These are phyloP conservation scores for Aspergillus quadricinctus DNA, from an alignment of 2,329 filamentous ascomycete species.

Conservation along the genomic window DNA sequence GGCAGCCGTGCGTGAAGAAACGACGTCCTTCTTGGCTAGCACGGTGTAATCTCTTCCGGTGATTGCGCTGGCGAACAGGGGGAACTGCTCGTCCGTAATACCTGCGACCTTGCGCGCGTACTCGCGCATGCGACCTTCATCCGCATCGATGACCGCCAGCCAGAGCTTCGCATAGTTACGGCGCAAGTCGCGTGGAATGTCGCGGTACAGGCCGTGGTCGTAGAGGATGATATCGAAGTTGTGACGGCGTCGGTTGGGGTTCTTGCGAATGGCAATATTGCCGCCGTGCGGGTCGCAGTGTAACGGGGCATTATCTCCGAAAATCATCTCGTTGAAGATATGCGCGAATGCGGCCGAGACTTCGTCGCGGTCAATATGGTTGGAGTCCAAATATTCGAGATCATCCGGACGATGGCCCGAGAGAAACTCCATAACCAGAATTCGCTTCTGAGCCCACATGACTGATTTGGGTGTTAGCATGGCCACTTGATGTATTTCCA, in stretches of 20 bases:
- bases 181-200: constrained; percentile 74
- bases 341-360: constrained; percentile 85
- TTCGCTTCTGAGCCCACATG: constrained; percentile 80
- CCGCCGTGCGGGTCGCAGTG: constrained; percentile 97
- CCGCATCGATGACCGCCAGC: constrained; percentile 89
- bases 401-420: constrained; percentile 85
- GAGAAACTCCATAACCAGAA: constrained; percentile 93
- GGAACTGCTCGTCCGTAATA: constrained; percentile 84
- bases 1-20: constrained; percentile 58
- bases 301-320: constrained; percentile 78
- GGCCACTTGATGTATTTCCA: neutral
- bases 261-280: constrained; percentile 87
- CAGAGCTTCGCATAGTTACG: constrained; percentile 94
- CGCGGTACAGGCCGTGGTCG: constrained; percentile 93
- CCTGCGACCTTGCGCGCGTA: constrained; percentile 87
- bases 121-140: constrained; percentile 78
- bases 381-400: constrained; percentile 75
- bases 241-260: constrained; percentile 54
- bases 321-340: constrained; percentile 99
- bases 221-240: constrained; percentile 97
- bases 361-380: constrained; percentile 89
- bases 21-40: constrained; percentile 56
- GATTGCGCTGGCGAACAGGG: constrained; percentile 91
- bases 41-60: constrained; percentile 87
- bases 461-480: constrained; percentile 47